Percentiles rank a stretch among this genome's conserved stretches.
Evolutionary conservation across 2,329 filamentous ascomycete genomes (phyloP).

Genomic region (Colletotrichum destructivum): DNA sequence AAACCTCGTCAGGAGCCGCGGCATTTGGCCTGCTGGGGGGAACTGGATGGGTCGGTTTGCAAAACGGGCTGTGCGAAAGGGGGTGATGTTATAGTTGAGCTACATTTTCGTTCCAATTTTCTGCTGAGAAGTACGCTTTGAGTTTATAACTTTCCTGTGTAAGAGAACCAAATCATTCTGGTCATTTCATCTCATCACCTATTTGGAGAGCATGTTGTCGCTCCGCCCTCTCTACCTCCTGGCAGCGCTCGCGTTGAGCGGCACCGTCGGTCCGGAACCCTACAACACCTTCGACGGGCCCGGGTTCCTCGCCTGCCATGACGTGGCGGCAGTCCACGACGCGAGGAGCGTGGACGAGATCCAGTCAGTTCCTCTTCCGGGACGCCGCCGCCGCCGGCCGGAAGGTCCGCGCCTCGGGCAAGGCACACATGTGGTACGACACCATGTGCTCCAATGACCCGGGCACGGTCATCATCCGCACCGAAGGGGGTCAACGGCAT

Average conservation of each 20-base stretch:
- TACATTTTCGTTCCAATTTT: too few species aligned
- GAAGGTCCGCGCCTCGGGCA: slow-evolving; percentile 63
- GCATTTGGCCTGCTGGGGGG: too few species aligned
- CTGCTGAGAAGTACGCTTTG: too few species aligned
- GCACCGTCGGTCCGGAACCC: slow-evolving; percentile 46
- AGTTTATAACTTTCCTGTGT: too few species aligned
- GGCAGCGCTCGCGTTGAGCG: slow-evolving; percentile 42
- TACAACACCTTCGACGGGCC: slow-evolving; percentile 67
- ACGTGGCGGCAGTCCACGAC: slow-evolving; percentile 61
- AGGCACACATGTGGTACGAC: slow-evolving; percentile 69
- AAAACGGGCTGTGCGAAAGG: too few species aligned
- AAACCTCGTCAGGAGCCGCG: too few species aligned
- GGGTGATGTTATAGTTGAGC: too few species aligned
- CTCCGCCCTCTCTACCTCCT: not conserved
- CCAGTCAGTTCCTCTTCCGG: slow-evolving; percentile 54
- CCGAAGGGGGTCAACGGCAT: slow-evolving; percentile 61
- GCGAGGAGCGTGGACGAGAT: slow-evolving; percentile 62
- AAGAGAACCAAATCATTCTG: not conserved
- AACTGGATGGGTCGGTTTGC: too few species aligned
- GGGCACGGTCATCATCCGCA: slow-evolving; percentile 63
- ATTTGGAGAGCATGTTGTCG: not conserved
- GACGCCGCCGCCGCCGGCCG: slow-evolving; percentile 55
- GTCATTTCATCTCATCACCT: too few species aligned
- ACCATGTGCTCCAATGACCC: slow-evolving; percentile 66
- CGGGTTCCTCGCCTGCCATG: slow-evolving; percentile 62